A percentile compares a stretch with the other conserved stretches of the same genome.
These are phyloP conservation scores for Dittrichia graveolens DNA, from an alignment of 129 eudicot genomes.

Conservation along the genomic window DNA sequence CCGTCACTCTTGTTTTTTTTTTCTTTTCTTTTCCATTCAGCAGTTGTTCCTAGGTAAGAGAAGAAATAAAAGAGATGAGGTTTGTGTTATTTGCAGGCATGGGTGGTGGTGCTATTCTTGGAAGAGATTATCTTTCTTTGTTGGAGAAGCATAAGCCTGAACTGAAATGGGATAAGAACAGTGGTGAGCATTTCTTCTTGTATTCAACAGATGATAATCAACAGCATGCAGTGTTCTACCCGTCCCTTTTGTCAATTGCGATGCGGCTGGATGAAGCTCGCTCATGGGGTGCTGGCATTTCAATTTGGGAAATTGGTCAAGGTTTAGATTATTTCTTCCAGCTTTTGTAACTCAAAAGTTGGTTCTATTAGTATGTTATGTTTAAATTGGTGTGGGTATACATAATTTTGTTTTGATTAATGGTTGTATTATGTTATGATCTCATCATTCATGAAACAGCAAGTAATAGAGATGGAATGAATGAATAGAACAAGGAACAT, in stretches of 20 bases:
- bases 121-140: slow-evolving; percentile 81
- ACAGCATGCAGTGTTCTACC: slow-evolving; percentile 78
- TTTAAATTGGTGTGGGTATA: no score
- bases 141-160: slow-evolving; percentile 73
- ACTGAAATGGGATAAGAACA: slow-evolving; percentile 75
- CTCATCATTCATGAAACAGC: no score
- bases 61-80: no score
- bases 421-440: no score
- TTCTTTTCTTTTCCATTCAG: no score
- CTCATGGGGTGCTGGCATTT: slow-evolving; percentile 78
- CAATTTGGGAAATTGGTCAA: slow-evolving; percentile 98
- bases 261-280: slow-evolving; percentile 80
- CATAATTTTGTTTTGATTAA: no score
- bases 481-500: no score
- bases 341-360: slow-evolving; percentile 41
- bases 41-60: no score
- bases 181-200: slow-evolving; percentile 82
- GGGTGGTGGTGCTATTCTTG: slow-evolving; percentile 82
- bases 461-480: no score
- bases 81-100: slow-evolving; percentile 40
- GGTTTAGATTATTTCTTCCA: slow-evolving; percentile 85
- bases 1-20: no score
- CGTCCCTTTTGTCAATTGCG: slow-evolving; percentile 65
- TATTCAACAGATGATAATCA: slow-evolving; percentile 53
- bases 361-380: no score